phyloP scores from a whole-genome alignment of 805 yeast genomes.

The Candida takata region DNA sequence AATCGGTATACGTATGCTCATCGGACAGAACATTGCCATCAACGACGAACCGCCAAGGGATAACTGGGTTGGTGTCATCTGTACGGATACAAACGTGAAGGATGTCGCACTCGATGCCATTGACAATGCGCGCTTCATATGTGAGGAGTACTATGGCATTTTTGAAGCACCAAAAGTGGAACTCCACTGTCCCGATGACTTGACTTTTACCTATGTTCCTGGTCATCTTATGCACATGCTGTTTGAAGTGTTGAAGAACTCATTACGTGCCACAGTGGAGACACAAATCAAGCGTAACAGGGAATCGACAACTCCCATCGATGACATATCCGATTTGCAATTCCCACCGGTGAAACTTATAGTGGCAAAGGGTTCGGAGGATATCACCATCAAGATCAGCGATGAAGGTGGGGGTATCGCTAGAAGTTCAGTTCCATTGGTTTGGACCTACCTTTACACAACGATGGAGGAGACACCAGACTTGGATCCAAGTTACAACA shows the following conservation, averaged over 20 bases:
- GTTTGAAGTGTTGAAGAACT: constrained; percentile 81
- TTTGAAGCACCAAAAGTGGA: constrained; percentile 82
- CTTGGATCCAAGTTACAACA: constrained; percentile 34
- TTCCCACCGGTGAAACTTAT: constrained; percentile 84
- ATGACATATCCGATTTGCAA: constrained; percentile 49
- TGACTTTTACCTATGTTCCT: constrained; percentile 85
- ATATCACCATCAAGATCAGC: constrained; percentile 81
- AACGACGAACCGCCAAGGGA: constrained; percentile 56
- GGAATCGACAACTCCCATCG: constrained; percentile 18
- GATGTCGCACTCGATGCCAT: constrained; percentile 84
- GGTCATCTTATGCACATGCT: constrained; percentile 90
- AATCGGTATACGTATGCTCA: constrained; percentile 87
- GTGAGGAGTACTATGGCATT: constrained; percentile 85
- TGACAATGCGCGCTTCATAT: constrained; percentile 83
- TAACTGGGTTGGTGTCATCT: constrained; percentile 84
- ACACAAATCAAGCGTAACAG: constrained; percentile 55
- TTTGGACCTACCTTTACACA: constrained; percentile 89
- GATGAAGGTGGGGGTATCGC: constrained; percentile 96
- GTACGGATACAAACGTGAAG: constrained; percentile 75
- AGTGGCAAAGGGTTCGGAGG: constrained; percentile 84
- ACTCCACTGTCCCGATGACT: constrained; percentile 55
- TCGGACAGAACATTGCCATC: constrained; percentile 89
- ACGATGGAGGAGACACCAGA: constrained; percentile 71
- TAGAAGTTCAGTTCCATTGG: constrained; percentile 71
- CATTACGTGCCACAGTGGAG: constrained; percentile 85